Base-by-base conservation (phyloP, 805 yeast genomes). In the Wickerhamomyces strasburgensis region DNA sequence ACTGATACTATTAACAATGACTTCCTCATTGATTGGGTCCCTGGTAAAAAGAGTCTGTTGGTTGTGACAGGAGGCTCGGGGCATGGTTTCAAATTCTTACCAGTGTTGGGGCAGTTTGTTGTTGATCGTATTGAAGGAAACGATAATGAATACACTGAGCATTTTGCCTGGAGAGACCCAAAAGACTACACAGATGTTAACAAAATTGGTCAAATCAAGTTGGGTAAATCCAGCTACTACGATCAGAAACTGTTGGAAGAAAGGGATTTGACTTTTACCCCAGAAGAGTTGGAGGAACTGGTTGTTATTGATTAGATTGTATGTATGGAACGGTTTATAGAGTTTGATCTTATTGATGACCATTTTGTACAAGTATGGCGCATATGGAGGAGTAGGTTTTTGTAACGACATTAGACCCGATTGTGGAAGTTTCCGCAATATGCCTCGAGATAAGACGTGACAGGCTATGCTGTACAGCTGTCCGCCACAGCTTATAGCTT, bases 41-140 rank as follows among this genome's bases (percentile, higher is more conserved):
- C 65, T 17, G 43, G 36, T 7, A 46, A 47, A 23, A 48, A 47
- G 19, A 51, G 49, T 16, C 34, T 61, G 24, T 33, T 61, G 5
- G 43, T 60, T 10, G 62, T 56, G n/a, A 54, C 62, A 17, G 64
- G 65, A 32, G 65, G 62, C 3, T 58, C 61, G 5, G 65, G 65
- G 3, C 64, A 61, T 42, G 65, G 56, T 1, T 60, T 61, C 38
- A 61, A 60, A 40, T 56, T 60, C 37, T 39, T 61, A n/a, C 65
- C 66, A 6, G 52, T 56, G 3, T 42, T 61, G 6, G 66, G 65
- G 2, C 48, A 51, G 27, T 61, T 48, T 31, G 47, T 57, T 5
- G 58, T 58, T n/a, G 52, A 52, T 39, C 54, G 54, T 26, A 32
- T 68, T 14, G 64, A 65, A 39, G 58, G 55, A 8, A 33, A 40